A percentile compares a stretch with the other conserved stretches of the same genome.
Conservation (phyloP, 257 asterid species). For the Paraleonurus japonicus region DNA sequence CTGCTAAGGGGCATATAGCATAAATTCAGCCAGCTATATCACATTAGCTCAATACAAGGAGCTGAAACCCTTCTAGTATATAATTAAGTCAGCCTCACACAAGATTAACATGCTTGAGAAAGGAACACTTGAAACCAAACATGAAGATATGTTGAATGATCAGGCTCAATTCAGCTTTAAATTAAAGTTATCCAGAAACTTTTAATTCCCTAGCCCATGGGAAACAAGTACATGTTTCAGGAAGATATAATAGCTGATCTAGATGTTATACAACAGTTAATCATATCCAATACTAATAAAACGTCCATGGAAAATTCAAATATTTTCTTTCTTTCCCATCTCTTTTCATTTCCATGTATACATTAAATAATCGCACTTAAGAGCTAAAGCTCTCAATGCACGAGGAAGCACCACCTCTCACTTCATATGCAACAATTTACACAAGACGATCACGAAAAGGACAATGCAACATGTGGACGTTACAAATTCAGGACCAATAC, state of each 20-base stretch:
- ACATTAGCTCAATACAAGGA: not conserved
- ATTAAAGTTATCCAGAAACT: not conserved
- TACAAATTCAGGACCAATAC: constrained; percentile 28
- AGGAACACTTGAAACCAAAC: not conserved
- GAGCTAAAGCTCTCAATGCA: not conserved
- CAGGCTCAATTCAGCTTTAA: constrained; percentile 3
- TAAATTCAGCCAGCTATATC: not conserved
- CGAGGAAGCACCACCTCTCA: not conserved
- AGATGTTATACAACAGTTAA: not conserved
- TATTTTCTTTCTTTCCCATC: not conserved
- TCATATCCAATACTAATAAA: not conserved
- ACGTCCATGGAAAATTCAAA: not conserved
- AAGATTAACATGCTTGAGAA: not conserved
- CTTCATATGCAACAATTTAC: not conserved
- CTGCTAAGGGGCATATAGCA: not conserved
- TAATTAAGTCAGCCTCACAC: not conserved
- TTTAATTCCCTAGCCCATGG: not conserved
- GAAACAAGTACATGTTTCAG: not conserved
- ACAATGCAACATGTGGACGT: not conserved
- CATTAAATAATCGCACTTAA: not conserved
- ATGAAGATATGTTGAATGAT: not conserved
- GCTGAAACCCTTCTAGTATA: not conserved
- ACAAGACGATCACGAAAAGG: not conserved
- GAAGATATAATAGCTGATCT: constrained; percentile 8
- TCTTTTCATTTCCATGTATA: not conserved